Base-by-base conservation (phyloP, 139 green algal genomes). In the Zygnema circumcarinatum region DNA sequence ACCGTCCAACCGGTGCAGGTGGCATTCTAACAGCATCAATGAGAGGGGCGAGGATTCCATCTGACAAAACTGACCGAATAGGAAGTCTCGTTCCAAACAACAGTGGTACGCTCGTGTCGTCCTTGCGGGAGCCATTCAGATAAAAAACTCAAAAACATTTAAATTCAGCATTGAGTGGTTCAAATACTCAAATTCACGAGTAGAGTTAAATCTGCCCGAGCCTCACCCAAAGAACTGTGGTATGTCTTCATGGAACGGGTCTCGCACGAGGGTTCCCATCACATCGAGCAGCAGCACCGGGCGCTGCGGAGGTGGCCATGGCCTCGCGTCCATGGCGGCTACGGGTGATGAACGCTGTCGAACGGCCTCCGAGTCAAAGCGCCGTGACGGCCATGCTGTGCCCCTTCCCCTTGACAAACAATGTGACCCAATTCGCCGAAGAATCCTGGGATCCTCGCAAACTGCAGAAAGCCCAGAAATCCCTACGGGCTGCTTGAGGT, bases 241-340 rank as follows among this genome's bases (percentile, higher is more conserved):
- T 91, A 98, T 96, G 22, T 95, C 87, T 32, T 95, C 78, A 79
- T 95, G 97, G 79, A 98, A 98, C 0, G 95, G 95, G 86, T 98
- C 95, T 31, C 85, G 83, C 0, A 97, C 93, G 0, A 98, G 67
- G 0, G 95, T 97, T 73, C 95, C 94, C 94, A 78, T 92, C 47
- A 92, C 85, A 52, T 90, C 85, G 29, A 90, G 72, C 62, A 90
- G 79, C 33, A 90, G 7, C 33, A 90, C 78, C 33, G 82, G 79
- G 36, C 32, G n/a, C n/a, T n/a, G n/a, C n/a, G n/a, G n/a, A n/a
- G n/a, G n/a, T n/a, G n/a, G n/a, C n/a, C 79, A 21, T 38, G 67
- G 79, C 74, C 79, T 35, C 79, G n/a, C n/a, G n/a, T n/a, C n/a
- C n/a, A n/a, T n/a, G n/a, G n/a, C n/a, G n/a, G n/a, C n/a, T n/a